Evolutionary conservation across 306 rosid genomes (phyloP), one percentile per base, ranked within the genome.

Genomic region (Ochetophila trinervis): DNA sequence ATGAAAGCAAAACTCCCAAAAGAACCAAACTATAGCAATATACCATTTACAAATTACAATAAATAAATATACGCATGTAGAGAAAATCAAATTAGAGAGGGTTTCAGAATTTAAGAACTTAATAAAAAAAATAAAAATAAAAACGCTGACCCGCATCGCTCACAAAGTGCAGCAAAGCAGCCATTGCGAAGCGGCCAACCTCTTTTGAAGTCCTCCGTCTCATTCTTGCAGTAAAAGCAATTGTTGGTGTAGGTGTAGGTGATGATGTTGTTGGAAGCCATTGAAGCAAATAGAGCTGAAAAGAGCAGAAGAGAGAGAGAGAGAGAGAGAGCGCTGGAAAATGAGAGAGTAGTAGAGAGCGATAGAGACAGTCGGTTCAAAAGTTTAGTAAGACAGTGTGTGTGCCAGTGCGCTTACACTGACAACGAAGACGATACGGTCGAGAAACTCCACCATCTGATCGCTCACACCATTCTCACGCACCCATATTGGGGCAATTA

Each of bases 161-260:
- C 23, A 19, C 78, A 80, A 34, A 75, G 78, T 16, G 22, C 34
- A 24, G 77, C 65, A 7, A 57, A 71, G n/a, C 11, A 16, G 1
- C 80, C 84, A 35, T n/a, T 13, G 1, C 19, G 8, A 30, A 57
- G 57, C 65, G 1, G 4, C 80, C 84, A 80, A 7, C 84, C 84
- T 8, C 37, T 44, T 6, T 0, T 63, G 62, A 67, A 47, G 17
- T 36, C 17, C 0, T 34, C 5, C 3, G 48, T 53, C 17, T 34
- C 24, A 2, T n/a, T 14, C 20, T 66, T 52, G 65, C 80, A 80
- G 9, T 57, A 37, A 15, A 36, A 75, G 75, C 84, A 52, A 19
- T 4, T 9, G 0, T 49, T 30, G 47, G 17, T 12, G 13, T 27
- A 27, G 2, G 2, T 27, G 32, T 27, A 27, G 32, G 32, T 27